Conservation (phyloP, 257 asterid genomes). For the Capsicum rhomboideum region DNA sequence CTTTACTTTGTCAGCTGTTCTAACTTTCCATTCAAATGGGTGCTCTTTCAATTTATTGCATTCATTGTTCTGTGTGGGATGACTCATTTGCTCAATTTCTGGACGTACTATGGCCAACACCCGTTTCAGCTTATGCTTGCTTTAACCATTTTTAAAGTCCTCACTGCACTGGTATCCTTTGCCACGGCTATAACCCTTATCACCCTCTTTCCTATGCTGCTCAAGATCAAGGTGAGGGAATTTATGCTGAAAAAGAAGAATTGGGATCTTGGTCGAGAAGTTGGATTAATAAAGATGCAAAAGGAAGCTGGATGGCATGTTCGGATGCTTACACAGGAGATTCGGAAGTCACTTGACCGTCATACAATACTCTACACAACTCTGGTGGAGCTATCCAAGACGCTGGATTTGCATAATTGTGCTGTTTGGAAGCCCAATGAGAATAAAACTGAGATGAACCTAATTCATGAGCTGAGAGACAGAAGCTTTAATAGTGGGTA, state of each 20-base stretch:
- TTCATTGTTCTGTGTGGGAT: constrained; percentile 93
- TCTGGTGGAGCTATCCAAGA: constrained; percentile 80
- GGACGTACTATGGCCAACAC: constrained; percentile 97
- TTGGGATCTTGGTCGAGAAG: constrained; percentile 89
- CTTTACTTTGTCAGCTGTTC: constrained; percentile 87
- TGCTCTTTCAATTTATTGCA: constrained; percentile 71
- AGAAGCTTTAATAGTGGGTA: constrained; percentile 26
- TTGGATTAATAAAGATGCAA: constrained; percentile 65
- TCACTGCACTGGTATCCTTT: constrained; percentile 83
- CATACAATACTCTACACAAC: constrained; percentile 81
- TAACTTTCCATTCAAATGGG: constrained; percentile 87
- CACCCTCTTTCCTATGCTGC: constrained; percentile 74
- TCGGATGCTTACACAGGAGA: constrained; percentile 93
- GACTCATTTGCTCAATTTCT: constrained; percentile 91
- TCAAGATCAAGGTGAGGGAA: constrained; percentile 77
- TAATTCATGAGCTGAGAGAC: constrained; percentile 59
- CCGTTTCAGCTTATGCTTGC: constrained; percentile 82
- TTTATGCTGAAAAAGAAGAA: constrained; percentile 73
- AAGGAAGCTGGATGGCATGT: constrained; percentile 84
- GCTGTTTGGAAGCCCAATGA: constrained; percentile 91
- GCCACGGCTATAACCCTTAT: constrained; percentile 90
- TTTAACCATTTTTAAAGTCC: constrained; percentile 70
- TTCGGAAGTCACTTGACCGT: constrained; percentile 83
- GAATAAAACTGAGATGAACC: constrained; percentile 57
- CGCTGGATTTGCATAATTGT: constrained; percentile 68